phyloP scores from a whole-genome alignment of 371 early-diverging fungal genomes.

The Mucor circinelloides region DNA sequence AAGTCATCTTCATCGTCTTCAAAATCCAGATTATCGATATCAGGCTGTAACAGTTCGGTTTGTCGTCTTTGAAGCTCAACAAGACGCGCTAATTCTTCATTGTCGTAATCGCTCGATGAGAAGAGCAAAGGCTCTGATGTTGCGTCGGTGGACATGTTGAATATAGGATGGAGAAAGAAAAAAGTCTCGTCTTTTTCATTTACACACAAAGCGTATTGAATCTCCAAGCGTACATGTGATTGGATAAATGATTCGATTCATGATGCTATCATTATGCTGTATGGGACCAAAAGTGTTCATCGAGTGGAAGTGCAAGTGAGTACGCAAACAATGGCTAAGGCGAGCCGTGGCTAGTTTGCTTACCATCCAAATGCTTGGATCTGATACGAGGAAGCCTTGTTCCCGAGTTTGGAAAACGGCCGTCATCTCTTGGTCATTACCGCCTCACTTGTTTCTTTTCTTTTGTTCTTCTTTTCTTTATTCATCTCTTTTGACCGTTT shows the following conservation, averaged over 20 bases:
- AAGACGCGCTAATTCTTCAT: conserved; percentile 34
- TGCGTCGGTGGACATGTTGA: background rate
- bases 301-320: background rate
- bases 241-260: background rate
- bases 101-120: conserved; percentile 16
- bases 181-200: background rate
- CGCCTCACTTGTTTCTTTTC: conserved; percentile 3
- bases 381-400: background rate
- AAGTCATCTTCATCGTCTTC: conserved; percentile 28
- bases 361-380: too few species aligned
- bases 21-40: conserved; percentile 16
- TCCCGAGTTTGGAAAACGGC: conserved; percentile 5
- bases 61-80: conserved; percentile 35
- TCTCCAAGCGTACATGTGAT: background rate
- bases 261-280: background rate
- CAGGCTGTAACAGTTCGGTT: conserved; percentile 23
- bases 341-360: too few species aligned
- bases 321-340: too few species aligned
- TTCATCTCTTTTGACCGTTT: background rate
- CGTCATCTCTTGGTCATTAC: background rate
- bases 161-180: background rate
- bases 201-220: background rate
- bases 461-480: background rate
- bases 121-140: conserved; percentile 6
- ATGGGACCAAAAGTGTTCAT: background rate